Evolutionary conservation across 108 stramenopile species (phyloP), one percentile per base, ranked within the genome.

Genomic region (Ochromonas danica): DNA sequence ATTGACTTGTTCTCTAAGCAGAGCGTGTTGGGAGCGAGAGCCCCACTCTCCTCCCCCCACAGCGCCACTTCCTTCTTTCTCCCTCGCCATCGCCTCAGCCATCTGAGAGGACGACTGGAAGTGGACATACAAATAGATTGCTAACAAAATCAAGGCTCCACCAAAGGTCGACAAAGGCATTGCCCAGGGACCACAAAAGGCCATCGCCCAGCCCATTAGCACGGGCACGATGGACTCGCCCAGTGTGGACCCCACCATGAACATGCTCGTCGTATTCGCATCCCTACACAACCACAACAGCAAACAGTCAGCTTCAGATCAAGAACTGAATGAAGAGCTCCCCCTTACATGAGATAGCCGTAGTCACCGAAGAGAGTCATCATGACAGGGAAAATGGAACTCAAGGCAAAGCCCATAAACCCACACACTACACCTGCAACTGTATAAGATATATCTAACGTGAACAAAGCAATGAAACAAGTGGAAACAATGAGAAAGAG

Each of bases 351-450:
- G 6, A 14, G 6, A 41, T 33, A 75, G 10, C 72, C 72, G 25
- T 75, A 75, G 35, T 75, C 72, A 17, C 40, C 25, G 51, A 75
- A 27, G 30, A 75, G 25, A 75, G 72, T 75, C 40, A 75, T 42
- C 31, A 39, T 33, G 3, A 75, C 17, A 3, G 72, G 72, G 38
- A 42, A 75, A 30, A 75, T 45, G 10, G 72, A 75, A 33, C 72
- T 75, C 36, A 45, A 10, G 31, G 40, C 72, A 42, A 75, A 27
- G 10, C 72, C 72, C 3, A 42, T n/a, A 42, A 75, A 27, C 14
- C 40, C 72, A 27, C 31, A 35, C 17, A 45, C 51, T 33, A 27
- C 3, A 60, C 14, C 6, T 42, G 72, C 36, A 41, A 6, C 3
- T 6, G 36, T 60, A 75, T 75, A 75, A 28, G 72, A 42, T 75